Percentiles rank a stretch among this genome's conserved stretches.
Evolutionary conservation across 352 stramenopile species (phyloP).

Genomic region (Pythium monospermum): DNA sequence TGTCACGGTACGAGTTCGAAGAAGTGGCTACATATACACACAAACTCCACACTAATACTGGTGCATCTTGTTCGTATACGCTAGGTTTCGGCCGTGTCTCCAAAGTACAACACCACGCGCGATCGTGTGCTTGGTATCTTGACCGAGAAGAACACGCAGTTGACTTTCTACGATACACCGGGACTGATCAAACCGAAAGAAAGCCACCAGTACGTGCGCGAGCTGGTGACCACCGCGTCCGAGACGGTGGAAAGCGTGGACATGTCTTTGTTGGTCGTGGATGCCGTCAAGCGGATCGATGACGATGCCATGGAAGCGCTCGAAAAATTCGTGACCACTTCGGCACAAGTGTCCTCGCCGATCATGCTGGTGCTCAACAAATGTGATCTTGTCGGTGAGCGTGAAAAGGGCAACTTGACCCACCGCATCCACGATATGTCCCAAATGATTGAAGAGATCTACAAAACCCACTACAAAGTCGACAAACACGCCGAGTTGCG

Average conservation of each 20-base stretch:
- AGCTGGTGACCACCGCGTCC: slow-evolving; percentile 67
- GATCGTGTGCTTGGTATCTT: slow-evolving; percentile 75
- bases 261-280: slow-evolving; percentile 80
- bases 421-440: slow-evolving; percentile 72
- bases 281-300: slow-evolving; percentile 81
- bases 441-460: slow-evolving; percentile 81
- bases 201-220: slow-evolving; percentile 74
- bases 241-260: slow-evolving; percentile 82
- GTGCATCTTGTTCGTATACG: too few species aligned
- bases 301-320: slow-evolving; percentile 70
- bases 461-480: slow-evolving; percentile 52
- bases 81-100: slow-evolving; percentile 75
- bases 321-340: slow-evolving; percentile 75
- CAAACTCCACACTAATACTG: too few species aligned
- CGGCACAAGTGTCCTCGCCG: slow-evolving; percentile 62
- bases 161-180: slow-evolving; percentile 85
- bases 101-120: slow-evolving; percentile 87
- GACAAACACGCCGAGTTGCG: slow-evolving; percentile 42
- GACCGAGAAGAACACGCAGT: slow-evolving; percentile 65
- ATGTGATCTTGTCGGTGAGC: slow-evolving; percentile 54
- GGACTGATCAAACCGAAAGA: slow-evolving; percentile 87
- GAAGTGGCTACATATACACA: background rate
- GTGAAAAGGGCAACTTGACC: slow-evolving; percentile 48
- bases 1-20: slow-evolving; percentile 41
- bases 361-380: slow-evolving; percentile 89